Percentiles rank a stretch among this genome's conserved stretches.
Evolutionary conservation across 1,284 basidiomycete species (phyloP).

Genomic region (Earliella scabrosa): DNA sequence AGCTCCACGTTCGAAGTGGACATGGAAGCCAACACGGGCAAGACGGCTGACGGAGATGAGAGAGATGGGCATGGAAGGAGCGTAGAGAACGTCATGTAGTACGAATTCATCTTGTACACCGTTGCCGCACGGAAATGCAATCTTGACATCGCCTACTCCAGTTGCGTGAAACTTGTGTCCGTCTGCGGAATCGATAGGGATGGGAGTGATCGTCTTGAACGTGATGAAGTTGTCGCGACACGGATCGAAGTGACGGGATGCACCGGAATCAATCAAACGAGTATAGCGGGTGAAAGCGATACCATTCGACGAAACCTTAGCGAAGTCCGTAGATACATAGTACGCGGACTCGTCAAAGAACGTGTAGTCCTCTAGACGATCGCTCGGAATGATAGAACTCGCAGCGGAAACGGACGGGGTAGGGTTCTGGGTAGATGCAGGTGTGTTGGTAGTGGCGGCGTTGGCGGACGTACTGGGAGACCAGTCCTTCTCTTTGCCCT

Average conservation of each 20-base stretch:
- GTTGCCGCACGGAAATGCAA: neutral
- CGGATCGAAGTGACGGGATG: conserved; percentile 13
- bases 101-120: neutral
- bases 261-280: conserved; percentile 11
- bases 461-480: neutral
- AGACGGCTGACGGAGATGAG: conserved; percentile 36
- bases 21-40: conserved; percentile 23
- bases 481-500: neutral
- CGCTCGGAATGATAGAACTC: neutral
- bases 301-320: conserved; percentile 4
- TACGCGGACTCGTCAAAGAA: conserved; percentile 14
- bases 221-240: conserved; percentile 7
- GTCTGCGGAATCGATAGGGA: conserved; percentile 12
- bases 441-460: neutral
- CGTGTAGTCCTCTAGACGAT: neutral
- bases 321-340: conserved; percentile 10
- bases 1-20: conserved; percentile 17
- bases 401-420: neutral
- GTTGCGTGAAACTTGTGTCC: neutral
- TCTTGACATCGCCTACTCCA: neutral
- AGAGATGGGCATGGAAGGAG: conserved; percentile 36
- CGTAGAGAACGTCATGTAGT: conserved; percentile 33
- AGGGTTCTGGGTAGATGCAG: neutral
- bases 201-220: conserved; percentile 4
- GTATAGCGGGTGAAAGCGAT: neutral